These are phyloP conservation scores for Capronia epimyces DNA, from an alignment of 2,329 filamentous ascomycete species.

Conservation along the genomic window DNA sequence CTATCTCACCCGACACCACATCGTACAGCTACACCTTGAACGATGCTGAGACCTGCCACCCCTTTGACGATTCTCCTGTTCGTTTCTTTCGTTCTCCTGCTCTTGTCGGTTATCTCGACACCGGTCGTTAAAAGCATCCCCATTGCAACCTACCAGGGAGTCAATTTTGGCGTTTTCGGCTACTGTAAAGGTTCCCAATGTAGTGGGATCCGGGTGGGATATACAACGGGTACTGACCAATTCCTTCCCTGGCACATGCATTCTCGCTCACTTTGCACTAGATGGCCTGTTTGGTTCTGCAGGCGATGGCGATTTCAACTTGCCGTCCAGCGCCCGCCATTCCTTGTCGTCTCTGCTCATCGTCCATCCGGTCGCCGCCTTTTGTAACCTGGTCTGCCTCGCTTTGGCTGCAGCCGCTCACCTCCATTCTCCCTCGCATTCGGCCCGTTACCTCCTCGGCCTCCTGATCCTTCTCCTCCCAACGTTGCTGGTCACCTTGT, in stretches of 20 bases:
- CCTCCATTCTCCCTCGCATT: constrained; percentile 82
- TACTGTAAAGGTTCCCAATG: constrained; percentile 67
- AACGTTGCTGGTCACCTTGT: constrained; percentile 72
- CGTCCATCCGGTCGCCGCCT: constrained; percentile 82
- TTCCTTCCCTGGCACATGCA: constrained; percentile 15
- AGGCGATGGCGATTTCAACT: constrained; percentile 50
- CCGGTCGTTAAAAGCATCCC: constrained; percentile 83
- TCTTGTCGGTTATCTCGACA: constrained; percentile 84
- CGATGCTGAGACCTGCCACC: constrained; percentile 83
- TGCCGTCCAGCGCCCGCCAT: constrained; percentile 60
- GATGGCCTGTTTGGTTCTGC: constrained; percentile 46
- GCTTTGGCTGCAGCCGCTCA: constrained; percentile 74
- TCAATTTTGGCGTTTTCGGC: constrained; percentile 88
- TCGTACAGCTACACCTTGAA: neutral
- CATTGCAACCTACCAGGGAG: constrained; percentile 67
- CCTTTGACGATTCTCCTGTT: constrained; percentile 82
- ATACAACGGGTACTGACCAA: constrained; percentile 65
- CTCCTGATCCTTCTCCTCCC: constrained; percentile 82
- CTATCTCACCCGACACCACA: neutral
- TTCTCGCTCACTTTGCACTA: constrained; percentile 28
- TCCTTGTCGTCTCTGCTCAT: constrained; percentile 84
- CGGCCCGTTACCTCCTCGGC: constrained; percentile 76
- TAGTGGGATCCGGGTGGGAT: constrained; percentile 72
- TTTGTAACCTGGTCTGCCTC: constrained; percentile 80
- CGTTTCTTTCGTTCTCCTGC: constrained; percentile 73